Conservation (phyloP, 78 protist genomes). For the Dictyostelium firmibasis region DNA sequence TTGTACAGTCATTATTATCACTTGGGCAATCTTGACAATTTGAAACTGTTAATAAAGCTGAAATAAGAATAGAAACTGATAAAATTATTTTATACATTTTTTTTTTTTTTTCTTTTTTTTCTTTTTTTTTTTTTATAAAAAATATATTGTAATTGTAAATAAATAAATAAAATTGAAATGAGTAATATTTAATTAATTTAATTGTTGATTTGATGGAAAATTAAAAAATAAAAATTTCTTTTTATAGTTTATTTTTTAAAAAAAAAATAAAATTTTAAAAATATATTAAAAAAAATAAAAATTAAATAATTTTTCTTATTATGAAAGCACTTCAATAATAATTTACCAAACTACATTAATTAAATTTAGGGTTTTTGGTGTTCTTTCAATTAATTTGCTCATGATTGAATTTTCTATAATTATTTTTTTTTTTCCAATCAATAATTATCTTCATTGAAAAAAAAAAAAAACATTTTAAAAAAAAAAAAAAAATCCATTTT, state of each 20-base stretch:
- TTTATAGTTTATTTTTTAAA: not conserved
- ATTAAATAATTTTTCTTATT: not conserved
- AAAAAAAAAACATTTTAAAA: not conserved
- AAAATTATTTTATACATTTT: not conserved
- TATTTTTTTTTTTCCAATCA: not conserved
- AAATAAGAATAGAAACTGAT: not conserved
- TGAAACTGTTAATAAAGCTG: not conserved
- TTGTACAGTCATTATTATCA: not conserved
- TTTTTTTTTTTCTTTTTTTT: not conserved
- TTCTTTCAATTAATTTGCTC: not conserved
- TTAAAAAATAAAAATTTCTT: not conserved
- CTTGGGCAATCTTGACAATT: not conserved
- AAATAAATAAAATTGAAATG: not conserved
- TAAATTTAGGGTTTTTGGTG: not conserved
- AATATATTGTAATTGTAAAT: not conserved
- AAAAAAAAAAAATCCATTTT: not conserved
- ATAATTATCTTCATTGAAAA: not conserved
- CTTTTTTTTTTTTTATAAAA: not conserved
- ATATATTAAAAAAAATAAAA: not conserved
- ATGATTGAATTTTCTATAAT: not conserved
- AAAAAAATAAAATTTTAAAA: not conserved
- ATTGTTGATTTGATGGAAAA: not conserved
- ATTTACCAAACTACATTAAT: not conserved
- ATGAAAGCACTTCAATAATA: not conserved
- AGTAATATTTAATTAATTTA: not conserved